phyloP scores from a whole-genome alignment of 2,329 filamentous ascomycete species.

The Dactylonectria macrodidyma region DNA sequence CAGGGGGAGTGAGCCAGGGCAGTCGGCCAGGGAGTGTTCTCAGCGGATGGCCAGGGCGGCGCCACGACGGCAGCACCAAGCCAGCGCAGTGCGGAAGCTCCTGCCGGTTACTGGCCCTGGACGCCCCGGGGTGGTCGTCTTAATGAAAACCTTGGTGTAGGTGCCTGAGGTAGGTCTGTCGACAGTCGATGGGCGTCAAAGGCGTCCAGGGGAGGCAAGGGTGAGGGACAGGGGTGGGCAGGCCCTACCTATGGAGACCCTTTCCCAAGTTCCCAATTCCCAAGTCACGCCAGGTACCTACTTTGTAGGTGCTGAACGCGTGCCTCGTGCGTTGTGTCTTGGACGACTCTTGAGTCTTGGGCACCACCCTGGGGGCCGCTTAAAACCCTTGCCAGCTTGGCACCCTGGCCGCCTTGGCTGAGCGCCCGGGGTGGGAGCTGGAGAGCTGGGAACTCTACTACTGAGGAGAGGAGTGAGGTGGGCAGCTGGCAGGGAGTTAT shows the following conservation, averaged over 20 bases:
- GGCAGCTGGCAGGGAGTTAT: conserved; percentile 11
- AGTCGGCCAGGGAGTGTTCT: conserved; percentile 42
- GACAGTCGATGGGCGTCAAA: conserved; percentile 27
- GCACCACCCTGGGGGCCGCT: too few species aligned
- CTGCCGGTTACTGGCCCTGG: conserved; percentile 12
- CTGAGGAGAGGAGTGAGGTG: too few species aligned
- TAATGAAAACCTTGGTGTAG: conserved; percentile 44
- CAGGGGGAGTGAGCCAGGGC: too few species aligned
- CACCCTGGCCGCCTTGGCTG: neutral
- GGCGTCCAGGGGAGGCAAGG: conserved; percentile 39
- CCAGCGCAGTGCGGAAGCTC: conserved; percentile 43
- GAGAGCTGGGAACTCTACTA: too few species aligned
- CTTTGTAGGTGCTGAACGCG: conserved; percentile 29
- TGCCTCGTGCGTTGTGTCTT: neutral
- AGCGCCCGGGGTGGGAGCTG: too few species aligned
- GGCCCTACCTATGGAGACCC: conserved; percentile 35
- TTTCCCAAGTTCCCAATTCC: conserved; percentile 13
- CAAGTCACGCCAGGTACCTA: conserved; percentile 47
- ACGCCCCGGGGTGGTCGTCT: conserved; percentile 40
- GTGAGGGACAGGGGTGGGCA: conserved; percentile 40
- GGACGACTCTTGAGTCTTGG: neutral
- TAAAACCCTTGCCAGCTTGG: neutral
- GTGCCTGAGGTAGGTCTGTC: conserved; percentile 38
- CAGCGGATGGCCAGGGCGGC: conserved; percentile 45
- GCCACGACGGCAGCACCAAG: conserved; percentile 48